Conservation (phyloP, 257 asterid species). For the Solanum rostratum region DNA sequence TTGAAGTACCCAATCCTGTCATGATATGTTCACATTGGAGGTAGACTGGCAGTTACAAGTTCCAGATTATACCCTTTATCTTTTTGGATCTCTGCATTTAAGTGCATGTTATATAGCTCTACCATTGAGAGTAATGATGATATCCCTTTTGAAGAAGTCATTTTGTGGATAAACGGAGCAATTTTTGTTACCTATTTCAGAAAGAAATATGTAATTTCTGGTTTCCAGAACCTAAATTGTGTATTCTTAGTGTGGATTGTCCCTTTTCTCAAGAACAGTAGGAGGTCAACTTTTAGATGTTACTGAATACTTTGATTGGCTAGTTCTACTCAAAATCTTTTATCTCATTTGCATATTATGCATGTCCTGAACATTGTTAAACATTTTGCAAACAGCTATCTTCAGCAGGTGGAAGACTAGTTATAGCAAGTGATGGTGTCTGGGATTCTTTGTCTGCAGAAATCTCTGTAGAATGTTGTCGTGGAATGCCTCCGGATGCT, state of each 20-base stretch:
- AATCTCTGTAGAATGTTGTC: conserved; percentile 53
- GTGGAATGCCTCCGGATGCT: conserved; percentile 56
- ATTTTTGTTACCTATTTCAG: background rate
- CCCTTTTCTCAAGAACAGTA: background rate
- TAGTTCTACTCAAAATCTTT: background rate
- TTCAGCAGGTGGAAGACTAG: conserved; percentile 65
- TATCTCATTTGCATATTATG: background rate
- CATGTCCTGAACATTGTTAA: background rate
- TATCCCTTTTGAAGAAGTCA: background rate
- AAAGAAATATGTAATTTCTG: background rate
- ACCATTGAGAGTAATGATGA: background rate
- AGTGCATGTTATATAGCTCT: background rate
- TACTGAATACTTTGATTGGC: background rate
- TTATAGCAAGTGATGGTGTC: conserved; percentile 83
- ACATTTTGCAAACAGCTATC: conserved; percentile 37
- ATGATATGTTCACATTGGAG: background rate
- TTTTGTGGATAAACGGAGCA: background rate
- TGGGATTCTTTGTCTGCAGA: conserved; percentile 75
- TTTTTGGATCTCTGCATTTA: background rate
- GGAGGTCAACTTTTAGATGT: background rate
- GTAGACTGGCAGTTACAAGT: background rate
- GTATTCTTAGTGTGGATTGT: background rate
- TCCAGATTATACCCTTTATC: background rate
- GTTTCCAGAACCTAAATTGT: background rate
- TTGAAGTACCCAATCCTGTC: background rate